Evolutionary conservation across 768 basidiomycete species (phyloP).

Genomic region (Mycena vitilis): DNA sequence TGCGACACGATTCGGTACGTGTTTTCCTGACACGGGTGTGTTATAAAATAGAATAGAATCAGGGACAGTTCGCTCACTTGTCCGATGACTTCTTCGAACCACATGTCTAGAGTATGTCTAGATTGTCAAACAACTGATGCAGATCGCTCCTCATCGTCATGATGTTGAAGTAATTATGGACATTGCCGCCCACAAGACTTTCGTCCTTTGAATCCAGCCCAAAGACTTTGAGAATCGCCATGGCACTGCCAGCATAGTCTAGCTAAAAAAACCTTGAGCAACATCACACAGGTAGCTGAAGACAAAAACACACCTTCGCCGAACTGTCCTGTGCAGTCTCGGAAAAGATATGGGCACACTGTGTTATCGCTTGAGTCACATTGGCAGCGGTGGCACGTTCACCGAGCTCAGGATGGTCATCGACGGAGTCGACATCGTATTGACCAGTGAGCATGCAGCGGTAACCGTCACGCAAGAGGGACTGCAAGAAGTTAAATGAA

Average conservation of each 20-base stretch:
- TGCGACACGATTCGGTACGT: background rate
- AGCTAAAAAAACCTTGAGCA: slow-evolving; percentile 2
- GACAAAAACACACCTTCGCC: slow-evolving; percentile 14
- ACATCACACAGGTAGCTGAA: slow-evolving; percentile 7
- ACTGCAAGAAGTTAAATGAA: slow-evolving; percentile 21
- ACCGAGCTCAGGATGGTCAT: slow-evolving; percentile 19
- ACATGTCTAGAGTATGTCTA: slow-evolving; percentile 7
- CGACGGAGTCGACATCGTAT: slow-evolving; percentile 25
- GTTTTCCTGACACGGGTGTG: slow-evolving; percentile 7
- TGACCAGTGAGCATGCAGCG: slow-evolving; percentile 31
- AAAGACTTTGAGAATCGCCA: slow-evolving; percentile 12
- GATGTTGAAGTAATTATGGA: slow-evolving; percentile 14
- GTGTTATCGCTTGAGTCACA: background rate
- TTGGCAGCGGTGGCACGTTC: slow-evolving; percentile 5
- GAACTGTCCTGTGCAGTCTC: slow-evolving; percentile 30
- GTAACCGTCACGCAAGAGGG: slow-evolving; percentile 35
- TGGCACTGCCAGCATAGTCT: slow-evolving; percentile 16
- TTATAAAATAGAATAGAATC: background rate
- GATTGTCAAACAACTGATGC: slow-evolving; percentile 8
- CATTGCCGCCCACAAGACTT: slow-evolving; percentile 13
- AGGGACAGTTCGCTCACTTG: slow-evolving; percentile 8
- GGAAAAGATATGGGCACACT: slow-evolving; percentile 36
- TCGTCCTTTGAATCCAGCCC: slow-evolving; percentile 2
- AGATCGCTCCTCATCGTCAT: slow-evolving; percentile 6
- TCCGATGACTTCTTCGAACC: slow-evolving; percentile 22